Evolutionary conservation across 192 early-diverging fungal genomes (phyloP).

Genomic region (Coemansia interrupta): DNA sequence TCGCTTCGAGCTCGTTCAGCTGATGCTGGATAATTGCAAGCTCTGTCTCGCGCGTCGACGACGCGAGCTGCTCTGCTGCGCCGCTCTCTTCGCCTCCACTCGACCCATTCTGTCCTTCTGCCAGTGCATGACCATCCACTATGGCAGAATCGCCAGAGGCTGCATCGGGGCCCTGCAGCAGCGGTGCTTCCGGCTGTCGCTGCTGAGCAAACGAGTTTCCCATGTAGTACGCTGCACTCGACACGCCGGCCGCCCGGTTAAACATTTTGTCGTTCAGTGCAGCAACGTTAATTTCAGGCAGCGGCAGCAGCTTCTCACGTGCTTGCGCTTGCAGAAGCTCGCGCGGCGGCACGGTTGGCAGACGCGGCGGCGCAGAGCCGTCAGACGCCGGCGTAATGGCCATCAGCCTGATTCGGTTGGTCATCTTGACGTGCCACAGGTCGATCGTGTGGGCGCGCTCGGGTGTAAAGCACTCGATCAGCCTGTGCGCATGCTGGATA

Average conservation of each 20-base stretch:
- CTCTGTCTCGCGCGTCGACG: constrained; percentile 38
- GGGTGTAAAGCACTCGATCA: constrained; percentile 21
- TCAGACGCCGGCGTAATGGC: constrained; percentile 44
- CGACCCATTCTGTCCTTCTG: neutral
- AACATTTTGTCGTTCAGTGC: constrained; percentile 34
- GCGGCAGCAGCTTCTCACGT: constrained; percentile 33
- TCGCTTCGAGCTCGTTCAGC: constrained; percentile 37
- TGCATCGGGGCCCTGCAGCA: too few species aligned
- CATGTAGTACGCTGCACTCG: constrained; percentile 39
- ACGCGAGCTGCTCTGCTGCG: neutral
- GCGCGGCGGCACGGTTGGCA: constrained; percentile 38
- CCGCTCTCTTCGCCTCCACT: too few species aligned
- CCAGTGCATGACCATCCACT: neutral
- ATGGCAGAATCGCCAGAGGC: too few species aligned
- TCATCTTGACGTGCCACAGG: constrained; percentile 38
- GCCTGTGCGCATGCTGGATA: constrained; percentile 35
- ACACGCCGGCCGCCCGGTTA: constrained; percentile 23
- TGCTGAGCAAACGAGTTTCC: constrained; percentile 7
- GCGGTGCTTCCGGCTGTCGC: too few species aligned
- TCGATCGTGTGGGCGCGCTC: constrained; percentile 32
- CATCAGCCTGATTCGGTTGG: constrained; percentile 47
- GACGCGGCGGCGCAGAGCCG: constrained; percentile 42
- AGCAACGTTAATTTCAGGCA: constrained; percentile 29
- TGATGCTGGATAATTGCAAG: constrained; percentile 50
- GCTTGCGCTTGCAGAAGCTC: constrained; percentile 29